phyloP scores from a whole-genome alignment of 192 early-diverging fungal species.

The Rhizophagus prolifer region DNA sequence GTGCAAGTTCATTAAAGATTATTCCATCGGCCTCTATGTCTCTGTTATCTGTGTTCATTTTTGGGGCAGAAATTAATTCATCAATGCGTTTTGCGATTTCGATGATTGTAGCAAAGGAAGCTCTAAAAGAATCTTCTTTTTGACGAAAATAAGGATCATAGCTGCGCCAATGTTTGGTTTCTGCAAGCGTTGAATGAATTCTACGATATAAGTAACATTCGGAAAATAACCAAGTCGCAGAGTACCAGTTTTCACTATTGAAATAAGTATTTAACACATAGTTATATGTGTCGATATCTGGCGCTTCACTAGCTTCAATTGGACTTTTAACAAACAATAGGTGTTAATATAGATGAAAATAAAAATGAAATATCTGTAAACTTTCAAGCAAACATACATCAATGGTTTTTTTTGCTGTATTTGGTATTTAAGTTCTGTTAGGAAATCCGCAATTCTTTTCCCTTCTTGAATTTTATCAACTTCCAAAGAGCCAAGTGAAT shows the following conservation, averaged over 20 bases:
- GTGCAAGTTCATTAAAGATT: constrained; percentile 67
- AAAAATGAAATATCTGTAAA: neutral
- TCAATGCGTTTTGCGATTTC: constrained; percentile 59
- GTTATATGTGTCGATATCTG: constrained; percentile 72
- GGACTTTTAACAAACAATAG: constrained; percentile 37
- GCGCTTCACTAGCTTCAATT: constrained; percentile 47
- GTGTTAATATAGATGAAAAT: neutral
- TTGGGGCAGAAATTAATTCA: constrained; percentile 39
- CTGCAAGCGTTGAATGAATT: constrained; percentile 59
- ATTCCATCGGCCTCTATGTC: constrained; percentile 39
- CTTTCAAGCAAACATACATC: constrained; percentile 32
- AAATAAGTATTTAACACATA: constrained; percentile 54
- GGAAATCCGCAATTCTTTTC: constrained; percentile 60
- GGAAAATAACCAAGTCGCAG: constrained; percentile 74
- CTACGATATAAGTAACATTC: constrained; percentile 85
- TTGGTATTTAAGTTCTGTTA: constrained; percentile 72
- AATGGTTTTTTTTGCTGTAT: constrained; percentile 64
- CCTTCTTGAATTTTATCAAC: constrained; percentile 58
- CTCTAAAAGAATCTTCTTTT: constrained; percentile 69
- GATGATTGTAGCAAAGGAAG: constrained; percentile 62
- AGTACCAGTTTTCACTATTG: constrained; percentile 64
- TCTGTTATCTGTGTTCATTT: constrained; percentile 13
- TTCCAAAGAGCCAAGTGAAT: constrained; percentile 32
- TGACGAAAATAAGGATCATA: constrained; percentile 74
- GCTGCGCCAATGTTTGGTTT: constrained; percentile 55